phyloP scores from a whole-genome alignment of 305 asterid species.

The Fraxinus xanthoxyloides region DNA sequence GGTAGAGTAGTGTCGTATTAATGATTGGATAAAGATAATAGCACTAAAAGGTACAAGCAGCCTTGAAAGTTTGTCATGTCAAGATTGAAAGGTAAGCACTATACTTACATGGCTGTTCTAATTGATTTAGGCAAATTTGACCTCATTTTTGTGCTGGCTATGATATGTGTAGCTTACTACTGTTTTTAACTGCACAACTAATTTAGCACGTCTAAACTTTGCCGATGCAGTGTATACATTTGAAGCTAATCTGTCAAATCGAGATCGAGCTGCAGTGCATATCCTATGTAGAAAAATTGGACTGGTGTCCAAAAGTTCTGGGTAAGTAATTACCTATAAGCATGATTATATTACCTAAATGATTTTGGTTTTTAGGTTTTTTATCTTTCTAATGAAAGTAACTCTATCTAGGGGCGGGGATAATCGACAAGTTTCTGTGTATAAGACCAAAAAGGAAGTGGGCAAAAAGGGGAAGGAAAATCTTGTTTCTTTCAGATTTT shows the following conservation, averaged over 20 bases:
- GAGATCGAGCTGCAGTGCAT: constrained; percentile 78
- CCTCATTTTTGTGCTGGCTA: not conserved
- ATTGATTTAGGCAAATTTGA: not conserved
- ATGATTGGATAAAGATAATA: not conserved
- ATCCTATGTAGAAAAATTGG: constrained; percentile 64
- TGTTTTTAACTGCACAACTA: not conserved
- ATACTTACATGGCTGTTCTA: not conserved
- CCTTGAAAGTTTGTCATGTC: not conserved
- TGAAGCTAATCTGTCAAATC: constrained; percentile 47
- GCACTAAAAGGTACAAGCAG: not conserved
- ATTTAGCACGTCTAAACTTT: constrained; percentile 13
- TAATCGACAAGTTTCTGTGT: constrained; percentile 62
- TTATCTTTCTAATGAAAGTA: constrained; percentile 15
- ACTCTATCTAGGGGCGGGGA: constrained; percentile 50
- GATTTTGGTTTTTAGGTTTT: not conserved
- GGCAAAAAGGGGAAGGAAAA: constrained; percentile 36
- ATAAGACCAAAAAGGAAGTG: constrained; percentile 41
- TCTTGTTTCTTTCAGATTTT: constrained; percentile 55
- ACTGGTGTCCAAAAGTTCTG: constrained; percentile 69
- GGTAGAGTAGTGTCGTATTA: not conserved
- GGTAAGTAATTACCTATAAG: constrained; percentile 46
- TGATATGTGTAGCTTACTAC: not conserved
- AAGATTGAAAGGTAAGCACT: not conserved
- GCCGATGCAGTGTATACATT: constrained; percentile 61
- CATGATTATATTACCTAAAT: constrained; percentile 15